phyloP scores from a whole-genome alignment of 2,329 filamentous ascomycete genomes.

The Epichloe gansuensis region DNA sequence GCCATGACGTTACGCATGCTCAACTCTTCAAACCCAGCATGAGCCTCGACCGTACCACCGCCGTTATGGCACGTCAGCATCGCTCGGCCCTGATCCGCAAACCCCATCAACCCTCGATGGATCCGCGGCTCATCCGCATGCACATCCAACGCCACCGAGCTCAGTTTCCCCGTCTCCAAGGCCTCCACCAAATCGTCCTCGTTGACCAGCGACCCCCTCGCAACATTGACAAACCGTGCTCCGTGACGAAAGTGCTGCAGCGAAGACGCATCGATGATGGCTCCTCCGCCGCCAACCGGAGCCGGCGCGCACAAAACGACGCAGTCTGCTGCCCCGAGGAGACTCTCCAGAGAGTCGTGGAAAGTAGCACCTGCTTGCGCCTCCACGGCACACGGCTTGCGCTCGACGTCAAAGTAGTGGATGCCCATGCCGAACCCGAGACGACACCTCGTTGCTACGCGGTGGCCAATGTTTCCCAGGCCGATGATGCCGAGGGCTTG shows the following conservation, averaged over 20 bases:
- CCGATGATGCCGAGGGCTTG: slow-evolving; percentile 55
- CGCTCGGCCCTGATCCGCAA: slow-evolving; percentile 31
- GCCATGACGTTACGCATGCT: slow-evolving; percentile 55
- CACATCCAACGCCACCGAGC: slow-evolving; percentile 50
- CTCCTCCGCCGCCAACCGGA: slow-evolving; percentile 16
- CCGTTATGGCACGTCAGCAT: slow-evolving; percentile 57
- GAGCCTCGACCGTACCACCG: slow-evolving; percentile 53
- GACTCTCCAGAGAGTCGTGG: slow-evolving; percentile 36
- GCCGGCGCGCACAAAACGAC: slow-evolving; percentile 49
- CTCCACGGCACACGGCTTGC: slow-evolving; percentile 33
- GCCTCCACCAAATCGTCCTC: slow-evolving; percentile 50
- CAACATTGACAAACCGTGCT: slow-evolving; percentile 52
- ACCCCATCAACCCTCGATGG: slow-evolving; percentile 29
- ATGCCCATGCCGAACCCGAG: slow-evolving; percentile 55
- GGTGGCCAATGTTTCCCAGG: slow-evolving; percentile 53
- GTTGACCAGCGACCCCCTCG: slow-evolving; percentile 51
- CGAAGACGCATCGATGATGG: slow-evolving; percentile 35
- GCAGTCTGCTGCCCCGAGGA: slow-evolving; percentile 44
- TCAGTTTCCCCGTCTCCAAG: slow-evolving; percentile 37
- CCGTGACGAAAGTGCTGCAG: slow-evolving; percentile 42
- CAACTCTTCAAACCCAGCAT: slow-evolving; percentile 53
- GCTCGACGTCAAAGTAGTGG: slow-evolving; percentile 47
- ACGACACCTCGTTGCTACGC: slow-evolving; percentile 41
- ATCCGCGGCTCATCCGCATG: slow-evolving; percentile 48
- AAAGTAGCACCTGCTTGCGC: slow-evolving; percentile 32